Conservation (phyloP, 352 stramenopile genomes). For the Globisporangium heterothallicum region DNA sequence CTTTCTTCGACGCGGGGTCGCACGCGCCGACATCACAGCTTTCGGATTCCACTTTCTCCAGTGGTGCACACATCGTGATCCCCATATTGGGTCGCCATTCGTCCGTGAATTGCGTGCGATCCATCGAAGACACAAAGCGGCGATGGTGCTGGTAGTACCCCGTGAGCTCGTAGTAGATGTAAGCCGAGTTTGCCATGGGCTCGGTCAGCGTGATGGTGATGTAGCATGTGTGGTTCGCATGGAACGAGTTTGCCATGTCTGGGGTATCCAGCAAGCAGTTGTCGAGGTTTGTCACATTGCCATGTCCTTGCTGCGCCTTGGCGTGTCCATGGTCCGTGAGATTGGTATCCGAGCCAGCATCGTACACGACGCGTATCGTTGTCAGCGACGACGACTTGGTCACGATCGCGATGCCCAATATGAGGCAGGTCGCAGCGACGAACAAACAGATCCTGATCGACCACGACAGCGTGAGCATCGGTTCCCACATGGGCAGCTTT, state of each 20-base stretch:
- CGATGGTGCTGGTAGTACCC: slow-evolving; percentile 70
- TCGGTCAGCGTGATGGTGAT: slow-evolving; percentile 50
- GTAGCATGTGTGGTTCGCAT: slow-evolving; percentile 70
- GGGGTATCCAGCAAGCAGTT: slow-evolving; percentile 49
- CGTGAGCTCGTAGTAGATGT: slow-evolving; percentile 66
- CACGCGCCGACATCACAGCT: slow-evolving; percentile 38
- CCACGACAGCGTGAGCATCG: slow-evolving; percentile 64
- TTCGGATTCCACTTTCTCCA: slow-evolving; percentile 31
- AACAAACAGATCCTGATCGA: slow-evolving; percentile 50
- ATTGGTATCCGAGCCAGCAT: slow-evolving; percentile 30
- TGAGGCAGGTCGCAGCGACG: slow-evolving; percentile 32
- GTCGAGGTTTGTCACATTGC: slow-evolving; percentile 24
- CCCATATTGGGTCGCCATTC: slow-evolving; percentile 36
- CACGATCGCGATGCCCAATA: slow-evolving; percentile 43
- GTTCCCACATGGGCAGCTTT: slow-evolving; percentile 66
- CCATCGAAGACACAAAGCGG: slow-evolving; percentile 66
- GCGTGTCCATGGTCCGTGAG: slow-evolving; percentile 16
- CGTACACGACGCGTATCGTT: slow-evolving; percentile 62
- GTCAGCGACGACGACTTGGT: slow-evolving; percentile 41
- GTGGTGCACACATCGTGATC: slow-evolving; percentile 43
- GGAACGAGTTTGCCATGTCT: slow-evolving; percentile 52
- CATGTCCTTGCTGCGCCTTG: slow-evolving; percentile 22
- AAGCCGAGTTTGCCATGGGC: slow-evolving; percentile 25
- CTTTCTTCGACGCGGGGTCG: slow-evolving; percentile 19
- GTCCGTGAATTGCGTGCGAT: slow-evolving; percentile 57